A percentile compares a stretch with the other conserved stretches of the same genome.
These are phyloP conservation scores for Bathelium albidoporum DNA, from an alignment of 495 filamentous ascomycete genomes.

Conservation along the genomic window DNA sequence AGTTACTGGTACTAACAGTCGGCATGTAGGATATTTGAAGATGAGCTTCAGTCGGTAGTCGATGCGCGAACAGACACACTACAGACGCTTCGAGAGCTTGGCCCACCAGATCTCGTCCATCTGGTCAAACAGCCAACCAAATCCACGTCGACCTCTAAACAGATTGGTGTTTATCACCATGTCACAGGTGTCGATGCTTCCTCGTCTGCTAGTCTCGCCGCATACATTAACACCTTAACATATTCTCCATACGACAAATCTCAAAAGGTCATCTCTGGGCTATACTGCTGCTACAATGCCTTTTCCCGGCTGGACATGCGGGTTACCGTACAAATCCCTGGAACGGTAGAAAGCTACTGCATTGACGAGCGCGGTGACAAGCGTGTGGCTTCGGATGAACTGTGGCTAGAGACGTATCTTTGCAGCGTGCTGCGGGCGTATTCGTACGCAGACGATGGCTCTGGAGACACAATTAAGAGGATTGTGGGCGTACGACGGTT, in stretches of 20 bases:
- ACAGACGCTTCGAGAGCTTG: slow-evolving; percentile 74
- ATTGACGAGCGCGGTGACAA: slow-evolving; percentile 94
- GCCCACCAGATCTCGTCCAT: slow-evolving; percentile 91
- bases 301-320: slow-evolving; percentile 98
- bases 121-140: slow-evolving; percentile 75
- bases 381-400: slow-evolving; percentile 75
- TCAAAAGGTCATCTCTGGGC: slow-evolving; percentile 81
- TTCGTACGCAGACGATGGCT: slow-evolving; percentile 90
- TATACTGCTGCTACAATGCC: slow-evolving; percentile 99
- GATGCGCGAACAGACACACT: slow-evolving; percentile 83
- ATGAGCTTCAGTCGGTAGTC: slow-evolving; percentile 76
- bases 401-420: slow-evolving; percentile 96
- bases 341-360: slow-evolving; percentile 89
- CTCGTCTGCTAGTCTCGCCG: slow-evolving; percentile 89
- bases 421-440: slow-evolving; percentile 90
- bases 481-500: slow-evolving; percentile 91
- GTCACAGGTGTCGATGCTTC: slow-evolving; percentile 96
- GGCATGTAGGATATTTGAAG: slow-evolving; percentile 68
- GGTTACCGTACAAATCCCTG: slow-evolving; percentile 91
- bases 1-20: not conserved
- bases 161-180: slow-evolving; percentile 95
- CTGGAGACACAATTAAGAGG: slow-evolving; percentile 80
- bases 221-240: slow-evolving; percentile 95
- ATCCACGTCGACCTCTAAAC: slow-evolving; percentile 35
- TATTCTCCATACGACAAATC: slow-evolving; percentile 79